Percentiles rank a stretch among this genome's conserved stretches.
These are phyloP conservation scores for Balakata baccata DNA, from an alignment of 345 rosid genomes.

Conservation along the genomic window DNA sequence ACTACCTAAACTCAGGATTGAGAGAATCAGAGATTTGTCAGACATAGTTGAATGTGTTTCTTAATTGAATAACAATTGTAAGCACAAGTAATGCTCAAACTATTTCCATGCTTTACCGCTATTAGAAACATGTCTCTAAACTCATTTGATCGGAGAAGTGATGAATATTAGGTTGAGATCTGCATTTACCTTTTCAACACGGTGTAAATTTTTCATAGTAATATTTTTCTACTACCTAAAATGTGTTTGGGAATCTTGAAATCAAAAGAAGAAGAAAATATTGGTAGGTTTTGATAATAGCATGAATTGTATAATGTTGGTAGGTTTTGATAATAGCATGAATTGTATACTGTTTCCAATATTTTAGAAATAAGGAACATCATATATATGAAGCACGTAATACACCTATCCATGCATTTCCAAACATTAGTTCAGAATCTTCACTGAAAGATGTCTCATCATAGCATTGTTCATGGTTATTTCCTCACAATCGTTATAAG, in stretches of 20 bases:
- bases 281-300: too few species aligned
- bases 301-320: too few species aligned
- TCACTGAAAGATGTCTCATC: too few species aligned
- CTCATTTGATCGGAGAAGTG: neutral
- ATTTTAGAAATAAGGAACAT: too few species aligned
- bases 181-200: neutral
- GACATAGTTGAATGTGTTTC: neutral
- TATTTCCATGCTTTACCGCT: neutral
- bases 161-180: neutral
- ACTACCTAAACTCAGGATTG: neutral
- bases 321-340: too few species aligned
- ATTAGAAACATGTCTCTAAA: neutral
- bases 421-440: too few species aligned
- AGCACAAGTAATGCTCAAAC: neutral
- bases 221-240: neutral
- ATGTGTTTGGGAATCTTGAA: neutral
- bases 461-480: too few species aligned
- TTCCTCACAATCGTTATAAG: too few species aligned
- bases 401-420: too few species aligned
- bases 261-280: too few species aligned
- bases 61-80: neutral
- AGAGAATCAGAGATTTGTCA: neutral
- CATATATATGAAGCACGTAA: too few species aligned
- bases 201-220: neutral
- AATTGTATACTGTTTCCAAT: too few species aligned